Conservation (phyloP, 2,329 filamentous ascomycete species). For the Aureobasidium sp. region DNA sequence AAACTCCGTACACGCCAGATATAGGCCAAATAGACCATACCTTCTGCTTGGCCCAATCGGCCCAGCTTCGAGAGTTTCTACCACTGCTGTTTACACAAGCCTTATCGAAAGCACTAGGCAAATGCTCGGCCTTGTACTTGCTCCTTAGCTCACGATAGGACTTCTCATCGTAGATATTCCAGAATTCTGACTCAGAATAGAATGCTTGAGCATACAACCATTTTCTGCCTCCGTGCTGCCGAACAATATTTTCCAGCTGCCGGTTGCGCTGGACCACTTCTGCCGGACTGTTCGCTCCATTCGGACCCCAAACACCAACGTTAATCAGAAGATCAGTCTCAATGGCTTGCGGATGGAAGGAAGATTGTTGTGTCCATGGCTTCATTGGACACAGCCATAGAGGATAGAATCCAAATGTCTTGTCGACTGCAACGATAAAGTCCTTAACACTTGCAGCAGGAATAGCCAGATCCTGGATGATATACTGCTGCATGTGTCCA, state of each 20-base stretch:
- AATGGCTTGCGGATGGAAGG: conserved; percentile 1
- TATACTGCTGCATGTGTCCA: conserved; percentile 50
- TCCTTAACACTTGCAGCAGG: conserved; percentile 35
- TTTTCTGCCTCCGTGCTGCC: conserved; percentile 55
- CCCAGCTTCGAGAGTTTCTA: background rate
- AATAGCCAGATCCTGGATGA: conserved; percentile 55
- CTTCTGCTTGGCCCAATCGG: background rate
- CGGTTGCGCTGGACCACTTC: conserved; percentile 49
- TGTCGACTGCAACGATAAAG: conserved; percentile 36
- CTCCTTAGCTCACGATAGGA: conserved; percentile 53
- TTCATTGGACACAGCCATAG: conserved; percentile 41
- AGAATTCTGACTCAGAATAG: conserved; percentile 61
- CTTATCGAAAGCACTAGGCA: conserved; percentile 6
- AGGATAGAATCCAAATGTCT: conserved; percentile 36
- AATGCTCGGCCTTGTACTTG: conserved; percentile 33
- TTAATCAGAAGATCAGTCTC: conserved; percentile 36
- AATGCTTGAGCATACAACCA: conserved; percentile 64
- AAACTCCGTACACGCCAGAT: conserved; percentile 2
- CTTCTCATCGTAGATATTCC: conserved; percentile 51
- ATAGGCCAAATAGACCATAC: background rate
- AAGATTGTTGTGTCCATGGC: background rate
- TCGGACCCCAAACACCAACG: conserved; percentile 53
- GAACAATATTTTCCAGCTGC: conserved; percentile 51
- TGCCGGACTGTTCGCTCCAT: conserved; percentile 26
- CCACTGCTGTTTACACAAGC: background rate